Evolutionary conservation across 2,329 filamentous ascomycete species (phyloP).

Genomic region (Trematosphaeria pertusa): DNA sequence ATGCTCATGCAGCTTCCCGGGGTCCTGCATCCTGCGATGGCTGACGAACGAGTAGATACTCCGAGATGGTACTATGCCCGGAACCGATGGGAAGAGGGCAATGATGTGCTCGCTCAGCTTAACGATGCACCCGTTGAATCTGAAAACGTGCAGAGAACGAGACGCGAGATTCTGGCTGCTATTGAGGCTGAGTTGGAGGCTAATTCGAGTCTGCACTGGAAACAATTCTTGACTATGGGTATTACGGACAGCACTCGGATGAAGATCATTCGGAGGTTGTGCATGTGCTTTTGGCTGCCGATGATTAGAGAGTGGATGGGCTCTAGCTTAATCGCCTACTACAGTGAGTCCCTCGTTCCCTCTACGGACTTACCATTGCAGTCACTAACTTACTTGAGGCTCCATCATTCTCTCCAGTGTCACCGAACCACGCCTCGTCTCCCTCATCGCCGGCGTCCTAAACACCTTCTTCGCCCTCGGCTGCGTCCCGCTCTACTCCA

Average conservation of each 20-base stretch:
- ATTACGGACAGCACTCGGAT: slow-evolving; percentile 20
- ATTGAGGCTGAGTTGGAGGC: slow-evolving; percentile 25
- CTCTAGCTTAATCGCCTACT: slow-evolving; percentile 20
- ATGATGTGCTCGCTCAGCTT: slow-evolving; percentile 17
- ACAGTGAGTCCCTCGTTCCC: slow-evolving; percentile 9
- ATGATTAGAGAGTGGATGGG: slow-evolving; percentile 29
- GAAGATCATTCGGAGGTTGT: slow-evolving; percentile 23
- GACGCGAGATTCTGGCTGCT: slow-evolving; percentile 18
- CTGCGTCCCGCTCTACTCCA: slow-evolving; percentile 20
- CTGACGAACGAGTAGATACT: slow-evolving; percentile 11
- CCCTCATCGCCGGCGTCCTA: slow-evolving; percentile 16
- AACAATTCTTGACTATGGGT: slow-evolving; percentile 20
- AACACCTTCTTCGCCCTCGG: slow-evolving; percentile 22
- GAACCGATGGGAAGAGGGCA: slow-evolving; percentile 21
- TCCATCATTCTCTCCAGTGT: slow-evolving; percentile 17
- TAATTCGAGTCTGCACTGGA: slow-evolving; percentile 24
- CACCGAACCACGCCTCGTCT: slow-evolving; percentile 12
- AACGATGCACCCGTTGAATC: slow-evolving; percentile 17
- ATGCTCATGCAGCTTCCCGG: no score
- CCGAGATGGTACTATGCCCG: slow-evolving; percentile 25
- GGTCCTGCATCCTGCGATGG: neutral
- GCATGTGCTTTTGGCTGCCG: slow-evolving; percentile 25
- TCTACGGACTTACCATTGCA: neutral
- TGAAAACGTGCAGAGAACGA: slow-evolving; percentile 16
- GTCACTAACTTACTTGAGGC: neutral